Percentiles rank a stretch among this genome's conserved stretches.
phyloP scores from a whole-genome alignment of 2,329 filamentous ascomycete genomes.

The Arthrobotrys iridis region DNA sequence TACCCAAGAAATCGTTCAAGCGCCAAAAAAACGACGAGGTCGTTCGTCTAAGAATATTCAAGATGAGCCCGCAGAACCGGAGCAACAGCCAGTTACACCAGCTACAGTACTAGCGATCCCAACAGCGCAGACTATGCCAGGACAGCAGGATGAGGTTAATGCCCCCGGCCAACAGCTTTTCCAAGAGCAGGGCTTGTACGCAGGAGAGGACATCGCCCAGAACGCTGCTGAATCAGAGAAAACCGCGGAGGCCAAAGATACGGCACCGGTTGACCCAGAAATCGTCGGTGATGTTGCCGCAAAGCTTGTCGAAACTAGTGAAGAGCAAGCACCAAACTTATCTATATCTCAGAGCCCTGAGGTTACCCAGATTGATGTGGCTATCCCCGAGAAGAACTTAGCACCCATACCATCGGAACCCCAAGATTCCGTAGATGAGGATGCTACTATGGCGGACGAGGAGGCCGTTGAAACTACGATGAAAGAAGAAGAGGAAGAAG shows the following conservation, averaged over 20 bases:
- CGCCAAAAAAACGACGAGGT: background rate
- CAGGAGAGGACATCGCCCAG: background rate
- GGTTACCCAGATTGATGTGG: no score
- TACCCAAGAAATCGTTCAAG: background rate
- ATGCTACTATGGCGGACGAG: no score
- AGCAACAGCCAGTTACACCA: no score
- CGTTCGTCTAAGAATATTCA: background rate
- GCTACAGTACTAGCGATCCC: background rate
- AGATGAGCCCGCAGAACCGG: background rate
- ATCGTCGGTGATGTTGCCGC: background rate
- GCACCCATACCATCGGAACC: no score
- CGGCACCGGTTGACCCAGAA: background rate
- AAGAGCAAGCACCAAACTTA: no score
- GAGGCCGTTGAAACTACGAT: no score
- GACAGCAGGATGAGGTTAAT: background rate
- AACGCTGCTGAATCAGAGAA: background rate
- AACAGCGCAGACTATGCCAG: background rate
- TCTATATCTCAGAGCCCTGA: no score
- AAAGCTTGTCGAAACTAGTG: background rate
- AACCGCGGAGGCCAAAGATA: background rate
- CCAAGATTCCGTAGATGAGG: no score
- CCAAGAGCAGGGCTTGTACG: background rate
- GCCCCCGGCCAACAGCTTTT: conserved; percentile 1
- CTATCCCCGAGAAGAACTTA: no score
- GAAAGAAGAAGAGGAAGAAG: no score